Conservation (phyloP, 1,139 yeast genomes). For the Candida gigantensis region DNA sequence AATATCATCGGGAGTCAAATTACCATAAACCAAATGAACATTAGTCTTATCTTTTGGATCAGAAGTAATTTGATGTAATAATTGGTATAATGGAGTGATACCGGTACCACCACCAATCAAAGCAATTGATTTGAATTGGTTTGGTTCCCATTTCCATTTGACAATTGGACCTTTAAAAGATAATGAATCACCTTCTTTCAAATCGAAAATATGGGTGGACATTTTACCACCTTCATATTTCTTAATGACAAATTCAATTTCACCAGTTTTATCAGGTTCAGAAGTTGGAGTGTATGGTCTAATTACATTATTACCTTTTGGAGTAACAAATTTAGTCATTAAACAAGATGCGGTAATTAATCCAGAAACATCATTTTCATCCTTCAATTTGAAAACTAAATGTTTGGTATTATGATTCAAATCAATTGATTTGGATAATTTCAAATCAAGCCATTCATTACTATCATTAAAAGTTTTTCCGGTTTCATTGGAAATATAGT, state of each 20-base stretch:
- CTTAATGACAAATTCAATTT: conserved; percentile 80
- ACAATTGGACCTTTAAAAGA: conserved; percentile 93
- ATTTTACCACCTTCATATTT: conserved; percentile 83
- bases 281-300: conserved; percentile 97
- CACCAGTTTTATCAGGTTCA: conserved; percentile 68
- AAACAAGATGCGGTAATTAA: conserved; percentile 78
- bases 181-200: conserved; percentile 79
- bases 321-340: conserved; percentile 77
- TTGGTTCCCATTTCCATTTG: conserved; percentile 92
- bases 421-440: conserved; percentile 57
- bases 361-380: conserved; percentile 71
- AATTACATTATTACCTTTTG: conserved; percentile 83
- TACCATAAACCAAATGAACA: conserved; percentile 74
- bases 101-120: conserved; percentile 98
- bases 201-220: conserved; percentile 69
- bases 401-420: conserved; percentile 66
- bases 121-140: conserved; percentile 71
- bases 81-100: conserved; percentile 92
- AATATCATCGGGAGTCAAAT: conserved; percentile 75
- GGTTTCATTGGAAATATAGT: conserved; percentile 45
- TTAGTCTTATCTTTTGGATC: conserved; percentile 78
- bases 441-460: conserved; percentile 79
- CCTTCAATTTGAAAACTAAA: conserved; percentile 71
- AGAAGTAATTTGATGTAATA: conserved; percentile 73
- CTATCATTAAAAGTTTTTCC: conserved; percentile 66